Conservation (phyloP, 2,329 filamentous ascomycete species). For the Graphiopsis chlorocephala region DNA sequence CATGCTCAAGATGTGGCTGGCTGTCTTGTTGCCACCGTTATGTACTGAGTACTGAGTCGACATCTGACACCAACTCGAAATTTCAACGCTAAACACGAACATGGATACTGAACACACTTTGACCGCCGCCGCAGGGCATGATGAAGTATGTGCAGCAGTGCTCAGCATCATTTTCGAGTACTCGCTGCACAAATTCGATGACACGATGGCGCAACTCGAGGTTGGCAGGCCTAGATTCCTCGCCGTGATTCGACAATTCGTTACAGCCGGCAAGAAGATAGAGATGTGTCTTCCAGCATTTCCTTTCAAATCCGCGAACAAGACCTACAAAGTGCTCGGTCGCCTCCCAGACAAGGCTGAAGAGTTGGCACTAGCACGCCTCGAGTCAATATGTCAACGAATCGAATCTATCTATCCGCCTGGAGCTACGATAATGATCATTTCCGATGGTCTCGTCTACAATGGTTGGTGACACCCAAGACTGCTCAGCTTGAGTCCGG, state of each 20-base stretch:
- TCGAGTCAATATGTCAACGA: conserved; percentile 1
- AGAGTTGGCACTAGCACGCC: neutral
- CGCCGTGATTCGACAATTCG: conserved; percentile 10
- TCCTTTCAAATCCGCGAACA: conserved; percentile 22
- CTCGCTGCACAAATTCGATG: conserved; percentile 9
- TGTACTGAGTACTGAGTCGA: neutral
- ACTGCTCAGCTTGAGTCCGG: neutral
- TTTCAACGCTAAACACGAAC: neutral
- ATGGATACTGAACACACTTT: neutral
- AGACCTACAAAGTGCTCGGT: conserved; percentile 19
- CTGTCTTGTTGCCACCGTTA: neutral
- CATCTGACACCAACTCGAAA: neutral
- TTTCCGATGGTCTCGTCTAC: conserved; percentile 22
- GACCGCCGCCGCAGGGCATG: neutral
- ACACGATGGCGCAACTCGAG: conserved; percentile 11
- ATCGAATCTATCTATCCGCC: conserved; percentile 19
- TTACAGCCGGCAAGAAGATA: neutral
- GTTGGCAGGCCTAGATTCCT: conserved; percentile 12
- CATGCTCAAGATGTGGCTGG: neutral
- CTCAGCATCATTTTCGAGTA: conserved; percentile 15
- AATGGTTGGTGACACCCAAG: conserved; percentile 17
- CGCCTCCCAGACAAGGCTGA: conserved; percentile 20
- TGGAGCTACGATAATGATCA: conserved; percentile 19
- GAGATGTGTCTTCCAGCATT: conserved; percentile 22
- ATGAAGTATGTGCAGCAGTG: neutral